Evolutionary conservation across 2,329 filamentous ascomycete species (phyloP), one percentile per base, ranked within the genome.

Genomic region (Huntiella moniliformis): DNA sequence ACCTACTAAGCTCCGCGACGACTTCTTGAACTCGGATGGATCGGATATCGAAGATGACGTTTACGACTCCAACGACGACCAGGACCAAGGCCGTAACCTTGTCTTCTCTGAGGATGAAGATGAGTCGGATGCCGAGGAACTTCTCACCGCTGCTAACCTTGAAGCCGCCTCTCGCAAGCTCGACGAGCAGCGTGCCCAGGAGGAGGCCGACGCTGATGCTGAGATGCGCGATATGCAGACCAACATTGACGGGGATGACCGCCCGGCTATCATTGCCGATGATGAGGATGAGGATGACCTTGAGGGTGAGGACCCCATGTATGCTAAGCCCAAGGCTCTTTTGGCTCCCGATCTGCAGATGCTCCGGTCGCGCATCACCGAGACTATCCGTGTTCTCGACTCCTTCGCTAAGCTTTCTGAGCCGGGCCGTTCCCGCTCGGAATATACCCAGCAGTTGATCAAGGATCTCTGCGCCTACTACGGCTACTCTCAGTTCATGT

Each of bases 81-180:
- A 61, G 17, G 57, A 62, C 60, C 58, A 69, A 62, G 58, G 71
- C 53, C 61, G 60, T 51, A 65, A 71, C 55, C 74, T 79, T 52
- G 84, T 94, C 68, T 98, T 93, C 68, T 96, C 91, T 0, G 91
- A 96, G 52, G 88, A 96, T 57, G 86, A 92, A 54, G 83, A 88
- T 52, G 79, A 86, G 44, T 87, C 82, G 1, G 85, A 92, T 55
- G 79, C 77, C 4, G 85, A 94, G 63, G 87, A 95, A 63, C 80
- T 79, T 59, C 71, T 98, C 53, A 98, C 85, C 44, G 87, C 87
- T 1, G 91, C 91, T 51, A 98, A 98, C 61, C 96, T 98, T 52
- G 91, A 81, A 55, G 91, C 91, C 49, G 67, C 98, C 47, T 87
- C 88, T 46, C 72, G 77, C 54, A 88, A 86, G 60, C 64, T 98